phyloP scores from a whole-genome alignment of 768 basidiomycete species.

The Suillus clintonianus region DNA sequence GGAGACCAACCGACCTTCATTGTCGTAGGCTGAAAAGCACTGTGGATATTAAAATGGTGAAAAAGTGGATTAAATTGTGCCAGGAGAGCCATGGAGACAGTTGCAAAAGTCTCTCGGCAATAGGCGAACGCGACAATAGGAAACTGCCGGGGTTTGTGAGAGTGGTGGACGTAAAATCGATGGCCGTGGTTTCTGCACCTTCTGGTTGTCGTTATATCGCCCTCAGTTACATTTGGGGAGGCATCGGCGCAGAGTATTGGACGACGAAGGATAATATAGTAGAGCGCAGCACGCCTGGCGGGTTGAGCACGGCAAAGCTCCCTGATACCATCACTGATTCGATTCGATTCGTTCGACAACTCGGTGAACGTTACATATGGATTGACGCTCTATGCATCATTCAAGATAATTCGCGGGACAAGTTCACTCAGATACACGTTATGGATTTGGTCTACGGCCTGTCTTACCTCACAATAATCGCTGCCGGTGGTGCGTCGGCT shows the following conservation, averaged over 20 bases:
- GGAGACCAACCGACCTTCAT: constrained; percentile 3
- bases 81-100: neutral
- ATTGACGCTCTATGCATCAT: constrained; percentile 26
- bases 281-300: neutral
- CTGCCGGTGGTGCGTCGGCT: constrained; percentile 14
- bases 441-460: constrained; percentile 23
- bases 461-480: constrained; percentile 21
- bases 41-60: constrained; percentile 5
- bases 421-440: constrained; percentile 15
- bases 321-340: constrained; percentile 26
- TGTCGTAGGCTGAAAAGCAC: constrained; percentile 4
- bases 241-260: constrained; percentile 5
- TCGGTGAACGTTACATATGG: constrained; percentile 27
- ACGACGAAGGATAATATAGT: constrained; percentile 2
- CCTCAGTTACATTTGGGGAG: constrained; percentile 26
- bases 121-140: neutral
- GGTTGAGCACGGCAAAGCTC: constrained; percentile 8
- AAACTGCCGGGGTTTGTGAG: constrained; percentile 5
- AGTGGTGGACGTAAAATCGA: constrained; percentile 3
- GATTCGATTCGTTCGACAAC: constrained; percentile 16
- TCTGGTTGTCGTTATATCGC: constrained; percentile 22
- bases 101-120: constrained; percentile 1
- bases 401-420: constrained; percentile 18
- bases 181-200: constrained; percentile 13
- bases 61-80: constrained; percentile 7